Conservation (phyloP, 768 basidiomycete genomes). For the Leccinum imitatum region DNA sequence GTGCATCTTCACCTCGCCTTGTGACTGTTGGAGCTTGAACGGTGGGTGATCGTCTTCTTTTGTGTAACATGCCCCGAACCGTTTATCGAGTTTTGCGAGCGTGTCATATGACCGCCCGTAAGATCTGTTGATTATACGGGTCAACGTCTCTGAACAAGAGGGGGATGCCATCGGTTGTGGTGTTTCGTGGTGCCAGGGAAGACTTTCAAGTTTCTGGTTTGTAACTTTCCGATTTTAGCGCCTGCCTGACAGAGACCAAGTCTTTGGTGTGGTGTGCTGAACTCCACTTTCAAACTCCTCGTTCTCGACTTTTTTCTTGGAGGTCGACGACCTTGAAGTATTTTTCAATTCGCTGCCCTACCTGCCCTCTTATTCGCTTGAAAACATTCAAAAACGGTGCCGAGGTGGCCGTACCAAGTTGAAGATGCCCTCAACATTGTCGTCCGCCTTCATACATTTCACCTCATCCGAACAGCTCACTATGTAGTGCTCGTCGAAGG, state of each 20-base stretch:
- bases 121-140: slow-evolving; percentile 5
- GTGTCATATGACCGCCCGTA: neutral
- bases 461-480: neutral
- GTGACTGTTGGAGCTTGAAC: neutral
- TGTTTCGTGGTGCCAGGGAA: too few relatives aligned
- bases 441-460: neutral
- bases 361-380: neutral
- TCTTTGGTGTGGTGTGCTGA: neutral
- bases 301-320: neutral
- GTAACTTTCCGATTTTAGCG: neutral
- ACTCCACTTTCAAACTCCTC: neutral
- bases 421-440: neutral
- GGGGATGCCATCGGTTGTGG: neutral
- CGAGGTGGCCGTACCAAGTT: neutral
- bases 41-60: slow-evolving; percentile 5
- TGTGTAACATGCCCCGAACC: neutral
- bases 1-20: too few relatives aligned
- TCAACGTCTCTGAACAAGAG: neutral
- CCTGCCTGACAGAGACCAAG: neutral
- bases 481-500: neutral
- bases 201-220: neutral
- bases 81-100: neutral
- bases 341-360: neutral
- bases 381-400: neutral
- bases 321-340: neutral